phyloP scores from a whole-genome alignment of 2,329 filamentous ascomycete genomes.

The Exophiala spinifera region DNA sequence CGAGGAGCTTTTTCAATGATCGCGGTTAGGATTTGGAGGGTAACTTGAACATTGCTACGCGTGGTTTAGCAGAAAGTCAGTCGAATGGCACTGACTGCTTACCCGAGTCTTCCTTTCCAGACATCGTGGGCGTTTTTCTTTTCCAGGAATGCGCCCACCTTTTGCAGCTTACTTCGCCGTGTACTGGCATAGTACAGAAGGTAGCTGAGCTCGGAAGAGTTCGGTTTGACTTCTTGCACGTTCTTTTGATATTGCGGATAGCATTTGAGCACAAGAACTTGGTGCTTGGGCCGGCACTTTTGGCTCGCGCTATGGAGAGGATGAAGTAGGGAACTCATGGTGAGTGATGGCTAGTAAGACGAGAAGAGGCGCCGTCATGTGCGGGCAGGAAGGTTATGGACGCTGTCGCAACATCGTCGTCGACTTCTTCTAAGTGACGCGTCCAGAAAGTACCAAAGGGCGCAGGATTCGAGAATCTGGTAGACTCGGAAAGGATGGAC shows the following conservation, averaged over 20 bases:
- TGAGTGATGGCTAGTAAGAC: slow-evolving; percentile 1
- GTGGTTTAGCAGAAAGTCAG: slow-evolving; percentile 11
- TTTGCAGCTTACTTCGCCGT: slow-evolving; percentile 89
- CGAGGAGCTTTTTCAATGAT: slow-evolving; percentile 90
- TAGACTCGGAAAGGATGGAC: background rate
- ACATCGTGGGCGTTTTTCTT: slow-evolving; percentile 91
- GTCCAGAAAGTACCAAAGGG: background rate
- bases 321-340: slow-evolving; percentile 28
- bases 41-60: slow-evolving; percentile 83
- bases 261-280: slow-evolving; percentile 92
- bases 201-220: slow-evolving; percentile 94
- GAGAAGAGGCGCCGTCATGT: slow-evolving; percentile 13
- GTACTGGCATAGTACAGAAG: slow-evolving; percentile 95
- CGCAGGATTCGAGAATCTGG: background rate
- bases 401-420: slow-evolving; percentile 4
- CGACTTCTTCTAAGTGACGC: background rate
- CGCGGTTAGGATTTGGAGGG: slow-evolving; percentile 84
- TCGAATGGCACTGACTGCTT: slow-evolving; percentile 33
- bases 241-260: slow-evolving; percentile 92
- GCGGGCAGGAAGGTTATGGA: slow-evolving; percentile 1
- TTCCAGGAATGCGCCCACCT: slow-evolving; percentile 91
- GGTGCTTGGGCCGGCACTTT: slow-evolving; percentile 83
- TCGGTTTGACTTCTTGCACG: slow-evolving; percentile 87
- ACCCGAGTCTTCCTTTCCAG: slow-evolving; percentile 84
- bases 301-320: slow-evolving; percentile 58